Base-by-base conservation (phyloP, 169 alveolate genomes). In the Plasmodium ovale region DNA sequence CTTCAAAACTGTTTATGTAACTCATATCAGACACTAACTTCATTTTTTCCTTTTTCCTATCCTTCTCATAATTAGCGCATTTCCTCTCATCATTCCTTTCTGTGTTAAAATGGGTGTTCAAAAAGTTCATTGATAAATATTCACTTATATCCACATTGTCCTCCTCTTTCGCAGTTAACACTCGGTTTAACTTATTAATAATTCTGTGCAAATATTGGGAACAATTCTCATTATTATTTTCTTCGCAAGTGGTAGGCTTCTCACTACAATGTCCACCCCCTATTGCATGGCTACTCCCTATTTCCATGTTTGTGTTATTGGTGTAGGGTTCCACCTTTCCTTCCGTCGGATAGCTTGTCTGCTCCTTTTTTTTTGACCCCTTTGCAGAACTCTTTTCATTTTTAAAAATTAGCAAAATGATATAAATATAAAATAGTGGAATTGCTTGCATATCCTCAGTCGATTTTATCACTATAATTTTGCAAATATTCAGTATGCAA, bases 361-460 rank as follows among this genome's bases (percentile, higher is more conserved):
- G 14, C 6, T 62, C 79, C 3, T 69, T 59, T 14, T 69, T 77
- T 42, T 35, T 49, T 23, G 12, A 37, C 12, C 21, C 16, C 49
- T 67, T 67, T 25, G 27, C 21, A 49, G 12, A 33, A n/a, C 39
- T 44, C 33, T 54, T 42, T 19, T 82, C 77, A 23, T 44, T 67
- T 65, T 82, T 82, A 53, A 85, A 85, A 68, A 85, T 85, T 39
- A 35, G 91, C 42, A 85, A 68, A 85, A 85, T 53, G 27, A 68
- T 23, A 51, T 68, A 70, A 35, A 85, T 51, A 56, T 85, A 85
- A 62, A 85, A 85, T 35, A 85, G 23, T 10, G 91, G 91, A 85
- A 85, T 85, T 42, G 79, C 56, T 25, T 85, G 91, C 87, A 85
- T 85, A 33, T 71, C 71, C 3, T 64, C 87, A 51, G 35, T 47